Evolutionary conservation across 306 rosid genomes (phyloP).

Genomic region (Cicer cuneatum): DNA sequence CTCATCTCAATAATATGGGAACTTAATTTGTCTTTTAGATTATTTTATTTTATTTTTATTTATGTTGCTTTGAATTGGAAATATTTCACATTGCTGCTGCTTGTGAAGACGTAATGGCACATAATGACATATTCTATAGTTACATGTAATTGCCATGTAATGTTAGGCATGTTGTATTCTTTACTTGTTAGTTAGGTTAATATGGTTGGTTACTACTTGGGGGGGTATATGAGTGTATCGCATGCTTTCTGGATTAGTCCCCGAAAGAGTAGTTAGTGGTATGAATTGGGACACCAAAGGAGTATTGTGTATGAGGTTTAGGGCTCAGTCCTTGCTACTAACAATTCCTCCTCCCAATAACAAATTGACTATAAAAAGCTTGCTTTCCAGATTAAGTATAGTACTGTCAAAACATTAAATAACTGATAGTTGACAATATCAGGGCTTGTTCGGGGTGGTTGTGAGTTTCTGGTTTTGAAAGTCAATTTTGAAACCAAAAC

Average conservation of each 20-base stretch:
- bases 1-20: constrained; percentile 28
- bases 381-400: constrained; percentile 4
- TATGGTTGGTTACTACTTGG: neutral
- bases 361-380: no score
- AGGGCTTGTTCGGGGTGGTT: no score
- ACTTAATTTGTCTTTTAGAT: neutral
- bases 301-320: no score
- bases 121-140: neutral
- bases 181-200: constrained; percentile 8
- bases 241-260: constrained; percentile 2
- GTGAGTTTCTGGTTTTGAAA: no score
- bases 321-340: no score
- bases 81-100: constrained; percentile 5
- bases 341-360: no score
- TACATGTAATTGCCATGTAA: neutral
- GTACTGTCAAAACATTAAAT: neutral
- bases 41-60: neutral
- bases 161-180: constrained; percentile 16
- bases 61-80: constrained; percentile 37
- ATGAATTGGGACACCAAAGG: no score
- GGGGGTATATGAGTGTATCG: neutral
- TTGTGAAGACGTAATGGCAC: constrained; percentile 3
- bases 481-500: no score
- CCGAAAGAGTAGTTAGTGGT: no score
- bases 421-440: neutral